A percentile compares a stretch with the other conserved stretches of the same genome.
Evolutionary conservation across 768 basidiomycete species (phyloP).

Genomic region (Mycena filopes): DNA sequence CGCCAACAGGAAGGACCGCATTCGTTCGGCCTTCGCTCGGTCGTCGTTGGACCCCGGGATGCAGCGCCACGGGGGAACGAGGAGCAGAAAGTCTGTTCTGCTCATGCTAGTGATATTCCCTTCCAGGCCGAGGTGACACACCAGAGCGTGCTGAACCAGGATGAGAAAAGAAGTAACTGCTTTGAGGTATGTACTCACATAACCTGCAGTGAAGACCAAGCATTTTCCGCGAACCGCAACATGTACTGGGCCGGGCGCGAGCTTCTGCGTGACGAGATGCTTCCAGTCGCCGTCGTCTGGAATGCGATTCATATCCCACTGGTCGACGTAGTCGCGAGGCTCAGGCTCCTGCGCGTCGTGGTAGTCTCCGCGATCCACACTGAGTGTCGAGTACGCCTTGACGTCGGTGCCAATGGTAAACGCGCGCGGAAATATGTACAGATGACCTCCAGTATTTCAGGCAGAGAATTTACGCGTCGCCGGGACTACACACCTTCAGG

Average conservation of each 20-base stretch:
- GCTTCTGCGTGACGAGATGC: neutral
- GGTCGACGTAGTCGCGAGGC: neutral
- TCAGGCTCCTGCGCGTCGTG: neutral
- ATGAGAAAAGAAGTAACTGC: neutral
- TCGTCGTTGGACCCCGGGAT: neutral
- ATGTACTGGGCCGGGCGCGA: neutral
- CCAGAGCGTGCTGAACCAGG: neutral
- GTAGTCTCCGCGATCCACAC: neutral
- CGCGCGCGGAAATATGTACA: constrained; percentile 23
- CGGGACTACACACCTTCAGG: neutral
- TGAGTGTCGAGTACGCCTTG: neutral
- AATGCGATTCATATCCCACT: neutral
- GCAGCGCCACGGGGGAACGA: neutral
- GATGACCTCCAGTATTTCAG: neutral
- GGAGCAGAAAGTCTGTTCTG: neutral
- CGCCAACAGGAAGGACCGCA: neutral
- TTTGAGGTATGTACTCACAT: neutral
- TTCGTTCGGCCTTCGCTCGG: neutral
- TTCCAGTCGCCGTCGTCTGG: neutral
- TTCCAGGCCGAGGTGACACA: neutral
- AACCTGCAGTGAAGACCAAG: neutral
- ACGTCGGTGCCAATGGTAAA: neutral
- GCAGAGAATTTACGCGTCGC: neutral
- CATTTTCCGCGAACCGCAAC: neutral
- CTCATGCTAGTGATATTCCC: neutral